Evolutionary conservation across 495 filamentous ascomycete species (phyloP).

Genomic region (Trichoderma erinaceum): DNA sequence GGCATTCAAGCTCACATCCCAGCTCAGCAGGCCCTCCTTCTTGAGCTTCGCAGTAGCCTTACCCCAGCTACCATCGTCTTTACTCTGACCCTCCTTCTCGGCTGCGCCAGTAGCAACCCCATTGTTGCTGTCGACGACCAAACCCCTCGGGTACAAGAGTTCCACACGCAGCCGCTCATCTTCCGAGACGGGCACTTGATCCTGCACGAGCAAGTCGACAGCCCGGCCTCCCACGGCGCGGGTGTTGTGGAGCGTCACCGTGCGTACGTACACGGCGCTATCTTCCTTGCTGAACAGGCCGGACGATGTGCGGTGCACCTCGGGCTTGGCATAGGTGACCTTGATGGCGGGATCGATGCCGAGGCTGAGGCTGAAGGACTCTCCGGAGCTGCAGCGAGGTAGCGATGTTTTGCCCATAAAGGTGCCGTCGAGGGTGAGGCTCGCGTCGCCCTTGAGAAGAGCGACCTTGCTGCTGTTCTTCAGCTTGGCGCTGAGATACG

Average conservation of each 20-base stretch:
- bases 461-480: slow-evolving; percentile 53
- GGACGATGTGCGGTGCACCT: slow-evolving; percentile 45
- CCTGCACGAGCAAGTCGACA: slow-evolving; percentile 52
- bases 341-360: slow-evolving; percentile 60
- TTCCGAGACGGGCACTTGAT: slow-evolving; percentile 63
- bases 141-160: slow-evolving; percentile 46
- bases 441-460: slow-evolving; percentile 53
- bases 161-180: slow-evolving; percentile 56
- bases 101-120: slow-evolving; percentile 27
- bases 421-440: slow-evolving; percentile 61
- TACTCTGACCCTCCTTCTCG: slow-evolving; percentile 30
- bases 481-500: slow-evolving; percentile 60
- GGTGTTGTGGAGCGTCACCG: slow-evolving; percentile 54
- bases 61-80: slow-evolving; percentile 37
- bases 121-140: slow-evolving; percentile 34
- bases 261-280: slow-evolving; percentile 51
- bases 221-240: slow-evolving; percentile 37
- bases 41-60: slow-evolving; percentile 41
- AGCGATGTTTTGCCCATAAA: slow-evolving; percentile 59
- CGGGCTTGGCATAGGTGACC: slow-evolving; percentile 58
- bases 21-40: slow-evolving; percentile 57
- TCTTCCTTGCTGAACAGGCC: slow-evolving; percentile 54
- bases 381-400: slow-evolving; percentile 52
- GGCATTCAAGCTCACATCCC: slow-evolving; percentile 53
- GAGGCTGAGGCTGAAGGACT: slow-evolving; percentile 50